These are phyloP conservation scores for Xylaria grammica DNA, from an alignment of 495 filamentous ascomycete species.

Conservation along the genomic window DNA sequence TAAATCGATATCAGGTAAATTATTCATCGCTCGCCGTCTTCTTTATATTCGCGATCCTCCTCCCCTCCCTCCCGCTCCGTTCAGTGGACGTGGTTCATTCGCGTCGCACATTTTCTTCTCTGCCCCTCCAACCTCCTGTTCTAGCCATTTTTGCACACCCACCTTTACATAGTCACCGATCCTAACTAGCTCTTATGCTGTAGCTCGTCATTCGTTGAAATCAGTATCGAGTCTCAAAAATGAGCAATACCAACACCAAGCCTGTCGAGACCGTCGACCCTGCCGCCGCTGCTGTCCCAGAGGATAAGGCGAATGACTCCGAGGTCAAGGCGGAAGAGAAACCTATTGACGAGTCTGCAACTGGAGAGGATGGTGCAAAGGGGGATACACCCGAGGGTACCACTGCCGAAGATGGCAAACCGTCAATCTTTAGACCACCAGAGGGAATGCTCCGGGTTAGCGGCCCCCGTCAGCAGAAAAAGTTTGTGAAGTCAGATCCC, in stretches of 20 bases:
- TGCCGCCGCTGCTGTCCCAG: conserved; percentile 6
- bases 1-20: conserved; percentile 8
- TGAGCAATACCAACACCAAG: conserved; percentile 36
- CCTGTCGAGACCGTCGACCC: conserved; percentile 29
- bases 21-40: background rate
- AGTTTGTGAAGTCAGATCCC: conserved; percentile 65
- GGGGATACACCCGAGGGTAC: conserved; percentile 9
- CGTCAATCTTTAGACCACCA: conserved; percentile 22
- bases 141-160: background rate
- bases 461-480: conserved; percentile 25
- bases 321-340: conserved; percentile 20
- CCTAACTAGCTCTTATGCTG: background rate
- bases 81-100: conserved; percentile 5
- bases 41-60: background rate
- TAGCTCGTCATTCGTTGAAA: background rate
- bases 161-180: background rate
- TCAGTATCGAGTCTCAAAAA: conserved; percentile 19
- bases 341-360: conserved; percentile 3
- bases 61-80: background rate
- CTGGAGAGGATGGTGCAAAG: conserved; percentile 5
- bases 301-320: conserved; percentile 10
- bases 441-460: conserved; percentile 33
- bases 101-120: conserved; percentile 1
- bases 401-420: conserved; percentile 3
- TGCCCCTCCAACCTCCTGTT: conserved; percentile 3